Evolutionary conservation across 1,139 yeast genomes (phyloP).

Genomic region (Lodderomyces parapsilosis): DNA sequence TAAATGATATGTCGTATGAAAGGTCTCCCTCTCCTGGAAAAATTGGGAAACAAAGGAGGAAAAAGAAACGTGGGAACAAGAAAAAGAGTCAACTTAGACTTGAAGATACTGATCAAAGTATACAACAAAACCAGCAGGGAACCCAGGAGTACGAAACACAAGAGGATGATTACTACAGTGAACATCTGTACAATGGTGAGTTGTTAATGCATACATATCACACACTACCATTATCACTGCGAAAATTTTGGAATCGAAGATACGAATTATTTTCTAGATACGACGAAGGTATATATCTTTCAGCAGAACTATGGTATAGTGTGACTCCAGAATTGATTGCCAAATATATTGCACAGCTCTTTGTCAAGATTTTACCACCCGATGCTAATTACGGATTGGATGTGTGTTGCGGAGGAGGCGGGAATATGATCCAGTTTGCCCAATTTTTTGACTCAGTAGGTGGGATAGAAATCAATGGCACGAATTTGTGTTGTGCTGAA

Average conservation of each 20-base stretch:
- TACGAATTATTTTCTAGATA: constrained; percentile 56
- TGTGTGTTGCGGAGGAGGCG: constrained; percentile 95
- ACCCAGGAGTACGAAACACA: constrained; percentile 4
- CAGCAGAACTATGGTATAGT: constrained; percentile 82
- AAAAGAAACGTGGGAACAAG: constrained; percentile 9
- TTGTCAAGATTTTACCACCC: constrained; percentile 43
- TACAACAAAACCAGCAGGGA: not conserved
- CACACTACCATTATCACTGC: constrained; percentile 41
- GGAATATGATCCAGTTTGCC: constrained; percentile 86
- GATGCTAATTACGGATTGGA: constrained; percentile 53
- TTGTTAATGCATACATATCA: constrained; percentile 38
- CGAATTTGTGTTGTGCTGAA: constrained; percentile 63
- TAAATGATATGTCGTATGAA: not conserved
- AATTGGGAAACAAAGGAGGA: constrained; percentile 6
- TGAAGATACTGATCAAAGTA: constrained; percentile 2
- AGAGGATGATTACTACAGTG: constrained; percentile 8
- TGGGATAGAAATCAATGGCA: constrained; percentile 65
- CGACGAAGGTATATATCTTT: constrained; percentile 72
- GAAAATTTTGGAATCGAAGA: constrained; percentile 62
- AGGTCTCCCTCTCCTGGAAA: constrained; percentile 1
- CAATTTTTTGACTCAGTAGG: constrained; percentile 53
- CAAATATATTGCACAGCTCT: constrained; percentile 56
- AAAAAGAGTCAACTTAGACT: not conserved
- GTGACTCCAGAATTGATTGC: constrained; percentile 88
- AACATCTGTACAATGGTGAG: constrained; percentile 27